These are phyloP conservation scores for Halophytophthora batemanensis DNA, from an alignment of 352 stramenopile genomes.

Conservation along the genomic window DNA sequence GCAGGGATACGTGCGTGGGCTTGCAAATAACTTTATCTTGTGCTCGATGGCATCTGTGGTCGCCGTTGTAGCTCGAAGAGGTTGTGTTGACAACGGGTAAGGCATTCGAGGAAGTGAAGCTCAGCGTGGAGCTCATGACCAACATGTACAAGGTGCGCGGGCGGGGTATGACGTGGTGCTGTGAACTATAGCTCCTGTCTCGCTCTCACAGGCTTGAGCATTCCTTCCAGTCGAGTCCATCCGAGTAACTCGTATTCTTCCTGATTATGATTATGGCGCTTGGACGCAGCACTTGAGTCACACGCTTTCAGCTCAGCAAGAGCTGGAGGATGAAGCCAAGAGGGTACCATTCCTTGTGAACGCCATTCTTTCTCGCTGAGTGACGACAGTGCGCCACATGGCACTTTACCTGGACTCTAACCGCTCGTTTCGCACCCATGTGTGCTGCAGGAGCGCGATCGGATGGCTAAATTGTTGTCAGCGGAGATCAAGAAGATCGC, in stretches of 20 bases:
- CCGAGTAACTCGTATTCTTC: too few relatives aligned
- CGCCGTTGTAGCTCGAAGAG: conserved; percentile 54
- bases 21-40: neutral
- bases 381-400: neutral
- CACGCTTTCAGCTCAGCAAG: conserved; percentile 42
- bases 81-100: conserved; percentile 46
- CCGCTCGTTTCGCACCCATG: neutral
- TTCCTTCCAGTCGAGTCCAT: neutral
- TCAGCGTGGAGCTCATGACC: conserved; percentile 82
- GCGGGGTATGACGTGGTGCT: neutral
- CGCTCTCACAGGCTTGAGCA: neutral
- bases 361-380: neutral
- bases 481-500: conserved; percentile 80
- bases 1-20: neutral
- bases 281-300: conserved; percentile 37
- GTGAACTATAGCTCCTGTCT: neutral
- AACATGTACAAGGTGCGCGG: conserved; percentile 81
- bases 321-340: conserved; percentile 62
- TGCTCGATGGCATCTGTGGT: neutral
- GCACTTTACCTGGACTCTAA: neutral
- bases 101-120: conserved; percentile 71
- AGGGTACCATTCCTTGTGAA: conserved; percentile 15
- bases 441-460: conserved; percentile 44
- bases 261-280: too few relatives aligned
- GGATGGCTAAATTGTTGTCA: conserved; percentile 42